These are phyloP conservation scores for Elongisporangium anandrum DNA, from an alignment of 352 stramenopile species.

Conservation along the genomic window DNA sequence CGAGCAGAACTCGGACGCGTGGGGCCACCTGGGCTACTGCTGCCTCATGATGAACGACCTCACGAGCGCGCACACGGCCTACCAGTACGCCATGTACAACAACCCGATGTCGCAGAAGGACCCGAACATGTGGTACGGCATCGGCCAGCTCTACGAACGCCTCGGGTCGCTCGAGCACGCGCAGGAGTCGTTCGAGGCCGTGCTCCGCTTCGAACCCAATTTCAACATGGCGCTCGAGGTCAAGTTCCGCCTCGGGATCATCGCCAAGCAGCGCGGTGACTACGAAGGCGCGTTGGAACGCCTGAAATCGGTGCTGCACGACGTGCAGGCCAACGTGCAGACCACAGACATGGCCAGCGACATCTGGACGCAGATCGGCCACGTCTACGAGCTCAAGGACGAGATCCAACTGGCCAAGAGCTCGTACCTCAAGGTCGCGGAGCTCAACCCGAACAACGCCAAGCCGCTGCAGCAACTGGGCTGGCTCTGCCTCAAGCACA, in stretches of 20 bases:
- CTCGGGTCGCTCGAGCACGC: conserved; percentile 80
- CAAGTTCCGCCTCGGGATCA: conserved; percentile 84
- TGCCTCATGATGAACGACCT: conserved; percentile 89
- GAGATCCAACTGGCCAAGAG: conserved; percentile 83
- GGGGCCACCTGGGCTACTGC: conserved; percentile 83
- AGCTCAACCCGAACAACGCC: conserved; percentile 81
- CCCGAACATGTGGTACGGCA: conserved; percentile 86
- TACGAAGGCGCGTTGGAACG: conserved; percentile 78
- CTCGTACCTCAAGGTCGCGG: conserved; percentile 82
- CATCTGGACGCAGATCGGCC: conserved; percentile 85
- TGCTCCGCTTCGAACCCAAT: conserved; percentile 80
- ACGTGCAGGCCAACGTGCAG: conserved; percentile 77
- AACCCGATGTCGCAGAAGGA: conserved; percentile 86
- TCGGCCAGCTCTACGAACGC: conserved; percentile 83
- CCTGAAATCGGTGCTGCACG: conserved; percentile 77
- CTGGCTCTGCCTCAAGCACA: conserved; percentile 84
- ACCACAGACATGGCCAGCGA: conserved; percentile 83
- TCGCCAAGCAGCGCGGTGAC: conserved; percentile 79
- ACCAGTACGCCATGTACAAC: conserved; percentile 89
- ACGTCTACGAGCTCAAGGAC: conserved; percentile 86
- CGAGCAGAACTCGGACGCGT: conserved; percentile 82
- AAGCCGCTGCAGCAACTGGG: conserved; percentile 82
- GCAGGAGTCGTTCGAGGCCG: conserved; percentile 82
- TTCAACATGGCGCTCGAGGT: conserved; percentile 87
- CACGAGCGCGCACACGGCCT: conserved; percentile 80